Evolutionary conservation across 805 yeast genomes (phyloP).

Genomic region (Yamadazyma philogaea): DNA sequence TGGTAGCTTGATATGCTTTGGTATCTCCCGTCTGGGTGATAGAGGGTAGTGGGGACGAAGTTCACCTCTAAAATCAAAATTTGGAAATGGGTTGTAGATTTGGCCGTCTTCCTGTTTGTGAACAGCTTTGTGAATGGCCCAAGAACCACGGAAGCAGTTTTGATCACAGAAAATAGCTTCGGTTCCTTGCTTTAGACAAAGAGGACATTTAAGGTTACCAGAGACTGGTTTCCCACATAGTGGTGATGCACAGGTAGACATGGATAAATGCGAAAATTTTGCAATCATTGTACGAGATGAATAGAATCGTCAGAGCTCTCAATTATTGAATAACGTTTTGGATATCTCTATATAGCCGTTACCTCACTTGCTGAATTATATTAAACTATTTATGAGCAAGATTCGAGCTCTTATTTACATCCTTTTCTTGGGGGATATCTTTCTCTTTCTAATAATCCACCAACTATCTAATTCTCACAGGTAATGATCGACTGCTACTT

Average conservation of each 20-base stretch:
- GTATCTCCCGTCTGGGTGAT: constrained; percentile 65
- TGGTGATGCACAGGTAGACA: constrained; percentile 61
- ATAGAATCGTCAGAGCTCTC: too few species aligned
- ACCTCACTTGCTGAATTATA: too few species aligned
- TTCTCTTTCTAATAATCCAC: too few species aligned
- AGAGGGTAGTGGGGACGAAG: constrained; percentile 81
- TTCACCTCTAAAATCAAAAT: constrained; percentile 67
- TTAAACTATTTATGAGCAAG: too few species aligned
- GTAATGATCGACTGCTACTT: constrained; percentile 14
- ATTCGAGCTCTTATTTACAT: too few species aligned
- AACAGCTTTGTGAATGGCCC: constrained; percentile 70
- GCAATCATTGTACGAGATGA: background rate
- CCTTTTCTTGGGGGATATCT: too few species aligned
- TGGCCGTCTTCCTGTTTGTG: constrained; percentile 60
- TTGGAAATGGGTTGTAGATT: constrained; percentile 83
- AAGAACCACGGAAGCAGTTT: constrained; percentile 70
- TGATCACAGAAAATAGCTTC: constrained; percentile 76
- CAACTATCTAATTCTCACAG: background rate
- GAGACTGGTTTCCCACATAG: constrained; percentile 82
- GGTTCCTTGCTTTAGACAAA: constrained; percentile 73
- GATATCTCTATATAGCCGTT: background rate
- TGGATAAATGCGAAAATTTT: constrained; percentile 1
- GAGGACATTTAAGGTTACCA: constrained; percentile 82
- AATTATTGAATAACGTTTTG: too few species aligned
- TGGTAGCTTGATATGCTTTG: constrained; percentile 67